Percentiles rank a stretch among this genome's conserved stretches.
Evolutionary conservation across 83 land plant genomes (phyloP).

Genomic region (Picea abies): DNA sequence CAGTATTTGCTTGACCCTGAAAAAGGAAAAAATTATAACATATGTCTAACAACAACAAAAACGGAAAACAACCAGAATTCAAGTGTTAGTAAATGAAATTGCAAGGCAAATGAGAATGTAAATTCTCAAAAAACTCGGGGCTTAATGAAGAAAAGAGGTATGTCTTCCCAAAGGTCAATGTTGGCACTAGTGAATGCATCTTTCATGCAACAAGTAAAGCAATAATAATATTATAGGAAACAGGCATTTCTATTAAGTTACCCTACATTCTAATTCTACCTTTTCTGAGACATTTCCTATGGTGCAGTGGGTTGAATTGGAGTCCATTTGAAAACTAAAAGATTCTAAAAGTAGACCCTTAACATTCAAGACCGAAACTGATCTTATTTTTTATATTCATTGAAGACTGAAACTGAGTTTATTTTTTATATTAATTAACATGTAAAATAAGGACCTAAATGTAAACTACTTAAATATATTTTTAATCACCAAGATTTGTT

Average conservation of each 20-base stretch:
- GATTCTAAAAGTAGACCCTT: too few species aligned
- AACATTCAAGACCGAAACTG: too few species aligned
- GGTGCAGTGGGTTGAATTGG: too few species aligned
- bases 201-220: neutral
- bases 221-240: neutral
- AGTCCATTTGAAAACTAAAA: too few species aligned
- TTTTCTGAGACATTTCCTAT: too few species aligned
- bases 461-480: too few species aligned
- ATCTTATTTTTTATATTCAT: too few species aligned
- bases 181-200: neutral
- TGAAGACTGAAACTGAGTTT: too few species aligned
- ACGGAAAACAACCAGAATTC: neutral
- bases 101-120: neutral
- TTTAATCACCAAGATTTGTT: too few species aligned
- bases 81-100: neutral
- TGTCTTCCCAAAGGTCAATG: neutral
- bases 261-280: too few species aligned
- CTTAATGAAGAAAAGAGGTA: neutral
- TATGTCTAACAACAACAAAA: neutral
- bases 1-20: neutral
- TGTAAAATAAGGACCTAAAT: too few species aligned
- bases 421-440: too few species aligned
- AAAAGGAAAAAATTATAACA: neutral
- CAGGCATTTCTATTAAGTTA: neutral
- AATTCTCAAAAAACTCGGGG: neutral